Conservation (phyloP, 352 stramenopile genomes). For the Phytophthora citrophthora region DNA sequence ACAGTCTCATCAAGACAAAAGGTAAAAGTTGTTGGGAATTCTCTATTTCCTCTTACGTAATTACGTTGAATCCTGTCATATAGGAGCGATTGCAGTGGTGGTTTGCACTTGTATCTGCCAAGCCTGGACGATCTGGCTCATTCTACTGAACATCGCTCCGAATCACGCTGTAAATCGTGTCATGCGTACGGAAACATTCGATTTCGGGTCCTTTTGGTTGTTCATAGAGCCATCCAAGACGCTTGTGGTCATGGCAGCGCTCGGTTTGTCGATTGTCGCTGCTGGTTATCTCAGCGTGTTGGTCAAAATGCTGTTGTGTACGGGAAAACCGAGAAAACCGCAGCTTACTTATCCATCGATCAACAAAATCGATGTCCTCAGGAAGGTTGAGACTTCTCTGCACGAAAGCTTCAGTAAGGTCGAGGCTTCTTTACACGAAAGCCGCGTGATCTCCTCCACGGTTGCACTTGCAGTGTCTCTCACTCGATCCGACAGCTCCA, state of each 20-base stretch:
- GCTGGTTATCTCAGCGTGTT: conserved; percentile 11
- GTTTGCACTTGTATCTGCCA: neutral
- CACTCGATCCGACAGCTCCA: neutral
- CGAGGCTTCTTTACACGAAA: neutral
- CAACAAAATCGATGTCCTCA: neutral
- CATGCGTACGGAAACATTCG: conserved; percentile 27
- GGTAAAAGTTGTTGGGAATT: neutral
- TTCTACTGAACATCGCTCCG: conserved; percentile 24
- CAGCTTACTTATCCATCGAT: neutral
- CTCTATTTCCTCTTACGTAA: too few species aligned
- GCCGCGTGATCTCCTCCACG: neutral
- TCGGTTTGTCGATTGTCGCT: conserved; percentile 15
- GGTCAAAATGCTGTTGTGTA: neutral
- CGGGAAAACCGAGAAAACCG: neutral
- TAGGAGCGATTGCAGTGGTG: neutral
- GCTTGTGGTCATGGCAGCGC: neutral
- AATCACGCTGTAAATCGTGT: conserved; percentile 26
- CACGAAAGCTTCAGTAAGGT: neutral
- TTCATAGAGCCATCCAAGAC: conserved; percentile 7
- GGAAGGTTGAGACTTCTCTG: neutral
- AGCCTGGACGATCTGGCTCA: conserved; percentile 29
- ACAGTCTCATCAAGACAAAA: neutral
- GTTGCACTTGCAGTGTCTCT: neutral
- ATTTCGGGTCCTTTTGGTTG: conserved; percentile 36
- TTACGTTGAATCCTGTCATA: neutral